A percentile compares a stretch with the other conserved stretches of the same genome.
Evolutionary conservation across 768 basidiomycete species (phyloP).

Genomic region (Postia placenta): DNA sequence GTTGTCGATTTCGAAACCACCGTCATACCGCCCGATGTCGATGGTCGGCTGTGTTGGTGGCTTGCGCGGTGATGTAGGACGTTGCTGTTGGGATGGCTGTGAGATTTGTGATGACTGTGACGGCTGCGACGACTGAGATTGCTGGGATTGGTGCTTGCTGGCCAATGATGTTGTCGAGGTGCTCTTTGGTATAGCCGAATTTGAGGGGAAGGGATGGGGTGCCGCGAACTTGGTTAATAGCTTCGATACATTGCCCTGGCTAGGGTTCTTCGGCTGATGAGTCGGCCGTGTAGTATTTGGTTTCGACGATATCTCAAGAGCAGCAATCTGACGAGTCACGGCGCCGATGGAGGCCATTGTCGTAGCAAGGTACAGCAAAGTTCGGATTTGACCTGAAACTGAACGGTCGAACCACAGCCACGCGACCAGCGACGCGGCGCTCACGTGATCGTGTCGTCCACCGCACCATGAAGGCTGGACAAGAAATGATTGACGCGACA

Average conservation of each 20-base stretch:
- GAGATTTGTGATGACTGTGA: not conserved
- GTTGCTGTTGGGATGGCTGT: constrained; percentile 18
- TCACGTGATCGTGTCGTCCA: constrained; percentile 3
- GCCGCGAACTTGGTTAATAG: constrained; percentile 71
- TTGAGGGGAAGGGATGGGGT: constrained; percentile 40
- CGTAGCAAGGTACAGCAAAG: not conserved
- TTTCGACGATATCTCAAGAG: constrained; percentile 56
- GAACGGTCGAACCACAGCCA: not conserved
- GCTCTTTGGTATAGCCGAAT: constrained; percentile 16
- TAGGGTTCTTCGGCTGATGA: constrained; percentile 43
- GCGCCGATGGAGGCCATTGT: constrained; percentile 44
- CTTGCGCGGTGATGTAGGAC: constrained; percentile 23
- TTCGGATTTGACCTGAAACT: not conserved
- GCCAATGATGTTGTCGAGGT: constrained; percentile 13
- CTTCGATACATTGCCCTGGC: constrained; percentile 64
- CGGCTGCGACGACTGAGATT: not conserved
- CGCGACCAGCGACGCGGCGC: not conserved
- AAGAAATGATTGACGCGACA: too few relatives aligned
- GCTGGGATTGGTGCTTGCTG: constrained; percentile 6
- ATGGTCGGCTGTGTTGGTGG: constrained; percentile 25
- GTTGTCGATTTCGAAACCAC: constrained; percentile 90
- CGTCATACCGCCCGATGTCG: constrained; percentile 91
- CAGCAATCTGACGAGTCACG: constrained; percentile 63
- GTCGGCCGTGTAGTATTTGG: constrained; percentile 31
- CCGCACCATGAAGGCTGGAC: too few relatives aligned